Base-by-base conservation (phyloP, 805 yeast genomes). In the Zygoascus biomembranicola region DNA sequence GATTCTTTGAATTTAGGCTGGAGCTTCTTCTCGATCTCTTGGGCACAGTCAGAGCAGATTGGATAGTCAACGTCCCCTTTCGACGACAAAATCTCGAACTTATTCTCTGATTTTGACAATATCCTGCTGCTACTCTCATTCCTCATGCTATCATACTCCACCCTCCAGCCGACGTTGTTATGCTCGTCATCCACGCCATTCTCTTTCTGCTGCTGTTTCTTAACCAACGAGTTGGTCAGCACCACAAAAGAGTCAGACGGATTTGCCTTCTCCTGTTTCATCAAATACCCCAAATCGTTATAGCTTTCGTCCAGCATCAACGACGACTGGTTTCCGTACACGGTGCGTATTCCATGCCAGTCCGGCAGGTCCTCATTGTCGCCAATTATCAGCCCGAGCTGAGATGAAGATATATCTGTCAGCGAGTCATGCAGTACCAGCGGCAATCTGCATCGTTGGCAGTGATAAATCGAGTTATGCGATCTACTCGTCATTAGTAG, bases 1-100 rank as follows among this genome's bases (percentile, higher is more conserved):
- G 84, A 78, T 52, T 81, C 86, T 55, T 86, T 92, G 65, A 86
- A 86, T 59, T 83, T 83, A 11, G 72, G 66, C 61, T 82, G 84
- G 66, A 89, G 74, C 53, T 82, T 83, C 9, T 79, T 81, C 10
- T 85, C 72, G 26, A 92, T 68, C 19, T 76, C 66, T 44, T 77
- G 80, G 6, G 94, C 85, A 67, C 99, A 94, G 45, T 90, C 97
- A 23, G 76, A 76, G 61, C 98, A 92, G 14, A 94, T 80, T 0
- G 99, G 99, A 63, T 81, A 82, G 58, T 88, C 95, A 14, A 92
- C 76, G 55, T 84, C 89, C 50, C 84, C 83, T 56, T 85, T 84
- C 5, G 78, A 73, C 0, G 94, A 84, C 5, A 92, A 68, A 1
- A 86, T 74, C 57, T 85, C 84, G 65, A 88, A 90, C 1, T 92